Evolutionary conservation across 768 basidiomycete genomes (phyloP).

Genomic region (Amanita exitialis): DNA sequence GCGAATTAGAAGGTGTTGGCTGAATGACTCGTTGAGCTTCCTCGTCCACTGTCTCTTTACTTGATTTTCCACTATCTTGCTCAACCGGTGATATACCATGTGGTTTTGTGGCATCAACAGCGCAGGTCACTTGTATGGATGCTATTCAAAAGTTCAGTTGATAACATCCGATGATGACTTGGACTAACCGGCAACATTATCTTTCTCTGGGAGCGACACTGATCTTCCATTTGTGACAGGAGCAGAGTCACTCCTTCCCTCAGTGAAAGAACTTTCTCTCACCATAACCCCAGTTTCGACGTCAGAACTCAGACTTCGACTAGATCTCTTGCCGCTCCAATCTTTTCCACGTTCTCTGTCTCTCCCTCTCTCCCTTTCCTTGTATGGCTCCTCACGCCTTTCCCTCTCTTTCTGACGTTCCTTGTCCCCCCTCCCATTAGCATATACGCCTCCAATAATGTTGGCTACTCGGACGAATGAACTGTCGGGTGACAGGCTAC

Average conservation of each 20-base stretch:
- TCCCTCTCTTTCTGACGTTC: conserved; percentile 10
- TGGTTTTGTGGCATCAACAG: neutral
- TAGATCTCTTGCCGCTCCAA: neutral
- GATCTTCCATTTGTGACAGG: neutral
- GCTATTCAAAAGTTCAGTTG: neutral
- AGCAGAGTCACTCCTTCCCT: neutral
- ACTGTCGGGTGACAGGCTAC: conserved; percentile 5
- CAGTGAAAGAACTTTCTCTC: neutral
- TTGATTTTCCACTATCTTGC: conserved; percentile 6
- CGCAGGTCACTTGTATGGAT: neutral
- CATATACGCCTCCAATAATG: conserved; percentile 5
- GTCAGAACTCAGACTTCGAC: conserved; percentile 4
- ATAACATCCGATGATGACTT: neutral
- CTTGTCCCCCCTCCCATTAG: neutral
- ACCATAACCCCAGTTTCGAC: conserved; percentile 8
- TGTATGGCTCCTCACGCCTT: conserved; percentile 4
- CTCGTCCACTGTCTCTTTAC: conserved; percentile 12
- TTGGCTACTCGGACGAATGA: conserved; percentile 4
- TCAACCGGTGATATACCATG: neutral
- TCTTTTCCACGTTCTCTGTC: conserved; percentile 10
- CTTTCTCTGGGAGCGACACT: neutral
- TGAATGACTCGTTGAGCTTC: conserved; percentile 20
- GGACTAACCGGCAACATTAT: neutral
- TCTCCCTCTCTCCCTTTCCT: conserved; percentile 9
- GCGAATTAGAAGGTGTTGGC: conserved; percentile 59